Percentiles rank a stretch among this genome's conserved stretches.
These are phyloP conservation scores for Citrus sp. DNA, from an alignment of 345 rosid genomes.

Conservation along the genomic window DNA sequence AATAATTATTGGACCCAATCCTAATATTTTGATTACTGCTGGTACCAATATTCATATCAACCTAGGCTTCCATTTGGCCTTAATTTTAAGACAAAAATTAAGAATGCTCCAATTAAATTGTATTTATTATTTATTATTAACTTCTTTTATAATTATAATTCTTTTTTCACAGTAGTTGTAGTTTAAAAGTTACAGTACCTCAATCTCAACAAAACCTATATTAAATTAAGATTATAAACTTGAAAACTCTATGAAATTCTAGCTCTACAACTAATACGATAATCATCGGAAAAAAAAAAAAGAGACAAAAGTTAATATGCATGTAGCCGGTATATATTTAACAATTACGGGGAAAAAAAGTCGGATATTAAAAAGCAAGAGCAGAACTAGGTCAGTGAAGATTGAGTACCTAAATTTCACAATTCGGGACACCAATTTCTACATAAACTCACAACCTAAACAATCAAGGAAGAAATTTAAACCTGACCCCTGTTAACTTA, in stretches of 20 bases:
- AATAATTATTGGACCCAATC: too few relatives aligned
- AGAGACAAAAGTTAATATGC: background rate
- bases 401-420: background rate
- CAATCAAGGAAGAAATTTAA: slow-evolving; percentile 7
- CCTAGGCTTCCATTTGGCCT: too few relatives aligned
- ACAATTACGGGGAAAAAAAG: background rate
- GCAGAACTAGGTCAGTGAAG: background rate
- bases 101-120: too few relatives aligned
- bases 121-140: too few relatives aligned
- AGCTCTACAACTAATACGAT: background rate
- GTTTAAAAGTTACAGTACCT: accelerated
- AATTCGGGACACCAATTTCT: background rate
- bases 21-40: too few relatives aligned
- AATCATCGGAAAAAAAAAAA: background rate
- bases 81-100: too few relatives aligned
- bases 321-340: background rate
- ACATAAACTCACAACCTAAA: background rate
- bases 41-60: too few relatives aligned
- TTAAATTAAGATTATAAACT: background rate
- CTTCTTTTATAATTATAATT: too few relatives aligned
- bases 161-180: too few relatives aligned
- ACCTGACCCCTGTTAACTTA: background rate
- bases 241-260: background rate
- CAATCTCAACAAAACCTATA: background rate
- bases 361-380: background rate